These are phyloP conservation scores for Capsicum baccatum DNA, from an alignment of 257 asterid species.

Conservation along the genomic window DNA sequence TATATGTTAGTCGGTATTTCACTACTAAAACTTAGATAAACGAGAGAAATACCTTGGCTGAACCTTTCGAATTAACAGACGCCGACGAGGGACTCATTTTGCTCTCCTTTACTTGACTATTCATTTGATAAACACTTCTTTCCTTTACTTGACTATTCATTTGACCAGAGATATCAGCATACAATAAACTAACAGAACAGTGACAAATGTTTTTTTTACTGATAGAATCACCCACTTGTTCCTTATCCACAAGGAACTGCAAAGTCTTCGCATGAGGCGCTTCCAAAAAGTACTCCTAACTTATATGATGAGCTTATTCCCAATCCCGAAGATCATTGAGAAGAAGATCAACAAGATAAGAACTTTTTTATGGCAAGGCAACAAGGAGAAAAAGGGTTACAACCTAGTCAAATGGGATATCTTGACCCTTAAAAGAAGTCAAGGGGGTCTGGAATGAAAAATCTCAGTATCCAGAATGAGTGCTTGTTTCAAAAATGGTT, in stretches of 20 bases:
- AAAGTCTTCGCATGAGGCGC: conserved; percentile 81
- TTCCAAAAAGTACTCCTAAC: conserved; percentile 55
- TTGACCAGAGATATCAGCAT: conserved; percentile 1
- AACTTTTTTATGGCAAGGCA: no score
- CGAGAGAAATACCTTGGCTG: conserved; percentile 60
- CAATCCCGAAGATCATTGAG: no score
- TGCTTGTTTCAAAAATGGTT: no score
- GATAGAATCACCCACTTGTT: conserved; percentile 56
- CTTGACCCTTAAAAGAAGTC: no score
- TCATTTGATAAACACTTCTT: conserved; percentile 45
- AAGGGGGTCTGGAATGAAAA: no score
- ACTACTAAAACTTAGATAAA: not conserved
- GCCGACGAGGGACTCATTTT: conserved; percentile 48
- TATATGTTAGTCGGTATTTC: not conserved
- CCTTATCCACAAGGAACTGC: conserved; percentile 77
- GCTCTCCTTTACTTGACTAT: conserved; percentile 52
- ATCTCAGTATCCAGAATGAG: no score
- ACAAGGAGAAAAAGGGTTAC: no score
- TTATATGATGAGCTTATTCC: no score
- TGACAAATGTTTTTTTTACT: not conserved
- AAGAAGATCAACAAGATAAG: no score
- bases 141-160: conserved; percentile 56
- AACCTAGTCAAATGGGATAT: no score
- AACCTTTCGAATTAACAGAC: conserved; percentile 64
- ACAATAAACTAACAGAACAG: not conserved